Base-by-base conservation (phyloP, 805 yeast species). In the Myxozyma neotropica region DNA sequence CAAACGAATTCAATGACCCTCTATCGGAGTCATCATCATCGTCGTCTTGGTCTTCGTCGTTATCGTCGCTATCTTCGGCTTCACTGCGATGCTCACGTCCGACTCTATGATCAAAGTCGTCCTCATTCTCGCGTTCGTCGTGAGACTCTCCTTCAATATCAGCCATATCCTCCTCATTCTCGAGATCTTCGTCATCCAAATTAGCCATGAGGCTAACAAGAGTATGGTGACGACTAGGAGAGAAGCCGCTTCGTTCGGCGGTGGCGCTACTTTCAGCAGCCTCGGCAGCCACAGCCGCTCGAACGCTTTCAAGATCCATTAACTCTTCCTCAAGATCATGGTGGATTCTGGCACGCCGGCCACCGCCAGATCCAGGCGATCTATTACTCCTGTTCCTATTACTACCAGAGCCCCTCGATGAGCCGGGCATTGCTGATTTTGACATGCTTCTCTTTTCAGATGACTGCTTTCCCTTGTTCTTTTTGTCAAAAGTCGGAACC, bases 21-120 rank as follows among this genome's bases (percentile, higher is more conserved):
- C 40, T 38, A 17, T 48, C 53, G 2, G 53, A 48, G 26, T 59
- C 56, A 27, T 52, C 57, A 24, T 52, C 58, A 24, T 65, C 65
- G 19, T 60, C 64, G n/a, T 65, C 63, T 29, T 44, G 31, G 38
- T 67, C 60, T 1, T 56, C 64, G 23, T 49, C 68, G 12, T 61
- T 68, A 5, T 54, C 67, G 17, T 62, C 66, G 4, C 57, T 64
- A n/a, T 63, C 71, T 5, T 57, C 69, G n/a, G 59, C 72, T 2
- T 63, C 70, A 44, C 66, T 72, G 24, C 67, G 73, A 12, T 64
- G 70, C 57, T 67, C 70, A 15, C n/a, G n/a, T n/a, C n/a, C n/a
- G n/a, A n/a, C n/a, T n/a, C n/a, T n/a, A n/a, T 70, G 75, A 23
- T 67, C 72, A 29, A 68, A 73, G 12, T 67, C 69, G 47, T 70